These are phyloP conservation scores for Ceratocystis cacaofunesta DNA, from an alignment of 2,329 filamentous ascomycete genomes.

Conservation along the genomic window DNA sequence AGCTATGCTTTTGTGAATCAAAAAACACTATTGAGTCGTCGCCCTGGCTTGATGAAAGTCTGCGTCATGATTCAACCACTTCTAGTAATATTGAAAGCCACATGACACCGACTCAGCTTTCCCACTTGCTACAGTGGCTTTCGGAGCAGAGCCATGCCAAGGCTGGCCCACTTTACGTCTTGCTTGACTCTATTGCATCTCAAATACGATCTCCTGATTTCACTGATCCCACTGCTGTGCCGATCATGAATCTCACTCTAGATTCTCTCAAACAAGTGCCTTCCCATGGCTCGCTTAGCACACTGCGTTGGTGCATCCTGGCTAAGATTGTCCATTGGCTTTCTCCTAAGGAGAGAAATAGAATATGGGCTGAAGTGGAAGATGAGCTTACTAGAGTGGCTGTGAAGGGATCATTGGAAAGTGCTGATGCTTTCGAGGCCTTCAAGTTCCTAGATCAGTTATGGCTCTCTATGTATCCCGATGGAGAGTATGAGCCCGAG, in stretches of 20 bases:
- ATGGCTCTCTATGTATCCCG: conserved; percentile 28
- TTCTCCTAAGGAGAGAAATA: conserved; percentile 21
- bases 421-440: conserved; percentile 28
- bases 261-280: conserved; percentile 21
- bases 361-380: conserved; percentile 25
- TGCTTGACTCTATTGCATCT: conserved; percentile 30
- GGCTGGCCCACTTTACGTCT: conserved; percentile 27
- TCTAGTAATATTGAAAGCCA: conserved; percentile 27
- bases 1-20: conserved; percentile 27
- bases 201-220: conserved; percentile 30
- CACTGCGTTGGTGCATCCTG: conserved; percentile 30
- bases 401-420: conserved; percentile 23
- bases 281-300: conserved; percentile 22
- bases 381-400: conserved; percentile 25
- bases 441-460: conserved; percentile 28
- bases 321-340: conserved; percentile 27
- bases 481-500: conserved; percentile 23
- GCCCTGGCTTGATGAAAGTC: conserved; percentile 23
- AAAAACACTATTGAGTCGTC: conserved; percentile 22
- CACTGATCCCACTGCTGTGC: conserved; percentile 28
- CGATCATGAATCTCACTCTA: conserved; percentile 26
- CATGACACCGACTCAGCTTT: conserved; percentile 31
- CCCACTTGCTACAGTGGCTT: conserved; percentile 31
- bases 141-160: conserved; percentile 23
- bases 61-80: conserved; percentile 15